Evolutionary conservation across 176 grass and related monocot species (phyloP).

Genomic region (Avena insularis): DNA sequence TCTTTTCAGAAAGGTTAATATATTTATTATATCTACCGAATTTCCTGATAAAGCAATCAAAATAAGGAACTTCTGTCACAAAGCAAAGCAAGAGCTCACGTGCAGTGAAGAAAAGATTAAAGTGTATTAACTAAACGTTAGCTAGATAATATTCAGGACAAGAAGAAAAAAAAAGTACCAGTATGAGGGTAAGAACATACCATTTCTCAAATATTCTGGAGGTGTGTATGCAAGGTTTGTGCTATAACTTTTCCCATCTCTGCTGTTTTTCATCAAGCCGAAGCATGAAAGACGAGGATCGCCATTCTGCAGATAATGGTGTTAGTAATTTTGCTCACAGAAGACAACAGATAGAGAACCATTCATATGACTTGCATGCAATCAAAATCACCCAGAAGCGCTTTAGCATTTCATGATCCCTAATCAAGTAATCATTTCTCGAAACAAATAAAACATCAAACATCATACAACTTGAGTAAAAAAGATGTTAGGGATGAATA

Average conservation of each 20-base stretch:
- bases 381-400: background rate
- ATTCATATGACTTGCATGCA: background rate
- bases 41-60: slow-evolving; percentile 13
- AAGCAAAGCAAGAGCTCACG: background rate
- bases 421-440: slow-evolving; percentile 13
- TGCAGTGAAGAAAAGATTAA: slow-evolving; percentile 19
- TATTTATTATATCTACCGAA: slow-evolving; percentile 24
- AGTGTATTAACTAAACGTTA: background rate
- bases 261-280: slow-evolving; percentile 89
- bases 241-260: slow-evolving; percentile 37
- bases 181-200: slow-evolving; percentile 51
- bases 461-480: background rate
- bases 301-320: slow-evolving; percentile 58
- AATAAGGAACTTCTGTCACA: background rate
- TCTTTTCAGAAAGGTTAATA: background rate
- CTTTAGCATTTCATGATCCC: background rate
- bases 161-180: background rate
- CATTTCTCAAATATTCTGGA: slow-evolving; percentile 97
- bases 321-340: background rate
- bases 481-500: background rate
- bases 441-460: background rate
- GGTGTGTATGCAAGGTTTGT: slow-evolving; percentile 83
- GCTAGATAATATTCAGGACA: background rate
- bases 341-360: slow-evolving; percentile 20
- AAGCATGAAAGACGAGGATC: slow-evolving; percentile 80